These are phyloP conservation scores for Aspergillus sp. DNA, from an alignment of 2,329 filamentous ascomycete species.

Conservation along the genomic window DNA sequence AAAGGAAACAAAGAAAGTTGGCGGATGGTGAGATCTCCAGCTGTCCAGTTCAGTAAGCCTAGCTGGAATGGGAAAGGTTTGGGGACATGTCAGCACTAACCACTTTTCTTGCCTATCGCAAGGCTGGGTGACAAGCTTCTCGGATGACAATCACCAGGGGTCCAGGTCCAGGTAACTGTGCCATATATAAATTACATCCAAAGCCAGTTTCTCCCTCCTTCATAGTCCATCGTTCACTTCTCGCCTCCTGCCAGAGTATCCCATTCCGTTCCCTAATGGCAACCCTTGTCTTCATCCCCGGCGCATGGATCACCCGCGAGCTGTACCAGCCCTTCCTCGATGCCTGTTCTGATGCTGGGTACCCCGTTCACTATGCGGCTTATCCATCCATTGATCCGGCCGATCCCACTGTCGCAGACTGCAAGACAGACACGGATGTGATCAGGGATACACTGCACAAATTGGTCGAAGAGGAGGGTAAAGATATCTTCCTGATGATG, in stretches of 20 bases:
- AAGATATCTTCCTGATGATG: slow-evolving; percentile 31
- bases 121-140: not conserved
- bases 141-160: not conserved
- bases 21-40: not conserved
- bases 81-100: not conserved
- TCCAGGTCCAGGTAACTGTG: not conserved
- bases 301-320: slow-evolving; percentile 42
- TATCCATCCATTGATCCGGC: slow-evolving; percentile 29
- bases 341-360: slow-evolving; percentile 34
- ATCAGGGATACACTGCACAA: slow-evolving; percentile 23
- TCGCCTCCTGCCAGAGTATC: too few relatives aligned
- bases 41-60: not conserved
- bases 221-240: too few relatives aligned
- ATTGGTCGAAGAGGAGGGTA: slow-evolving; percentile 26
- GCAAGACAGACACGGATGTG: slow-evolving; percentile 35
- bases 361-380: slow-evolving; percentile 30
- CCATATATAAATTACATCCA: not conserved
- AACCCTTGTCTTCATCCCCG: slow-evolving; percentile 42
- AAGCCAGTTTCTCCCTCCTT: not conserved
- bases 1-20: not conserved
- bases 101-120: not conserved
- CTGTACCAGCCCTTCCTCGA: slow-evolving; percentile 36
- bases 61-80: not conserved
- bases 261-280: not conserved
- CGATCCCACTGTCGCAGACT: slow-evolving; percentile 31